phyloP scores from a whole-genome alignment of 768 basidiomycete species.

The Clavulina sp. region DNA sequence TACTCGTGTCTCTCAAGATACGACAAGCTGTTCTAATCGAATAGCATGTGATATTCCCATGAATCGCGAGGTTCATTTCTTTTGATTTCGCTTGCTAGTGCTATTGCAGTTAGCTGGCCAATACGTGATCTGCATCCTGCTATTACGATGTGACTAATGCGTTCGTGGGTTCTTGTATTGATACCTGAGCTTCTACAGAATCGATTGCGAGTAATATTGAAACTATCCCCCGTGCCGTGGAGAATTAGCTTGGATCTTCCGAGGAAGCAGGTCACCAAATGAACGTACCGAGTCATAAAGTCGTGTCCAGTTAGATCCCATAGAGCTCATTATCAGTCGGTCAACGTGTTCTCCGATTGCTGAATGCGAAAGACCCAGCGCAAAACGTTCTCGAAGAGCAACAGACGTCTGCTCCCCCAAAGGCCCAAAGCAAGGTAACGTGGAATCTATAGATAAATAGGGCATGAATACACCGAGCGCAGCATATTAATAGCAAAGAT shows the following conservation, averaged over 20 bases:
- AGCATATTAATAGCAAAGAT: background rate
- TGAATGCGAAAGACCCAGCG: constrained; percentile 71
- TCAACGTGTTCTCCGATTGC: constrained; percentile 77
- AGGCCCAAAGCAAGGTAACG: constrained; percentile 76
- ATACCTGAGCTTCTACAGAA: constrained; percentile 30
- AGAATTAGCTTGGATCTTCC: background rate
- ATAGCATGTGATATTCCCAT: too few relatives aligned
- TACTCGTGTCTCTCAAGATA: constrained; percentile 67
- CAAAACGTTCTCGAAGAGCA: constrained; percentile 83
- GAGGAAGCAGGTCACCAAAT: background rate
- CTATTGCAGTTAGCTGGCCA: too few relatives aligned
- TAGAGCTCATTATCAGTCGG: constrained; percentile 68
- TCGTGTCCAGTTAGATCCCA: constrained; percentile 88
- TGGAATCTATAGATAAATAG: constrained; percentile 41
- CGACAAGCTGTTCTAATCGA: constrained; percentile 17
- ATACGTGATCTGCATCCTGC: too few relatives aligned
- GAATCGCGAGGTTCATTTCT: too few relatives aligned
- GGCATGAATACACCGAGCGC: background rate
- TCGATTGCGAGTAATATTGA: constrained; percentile 89
- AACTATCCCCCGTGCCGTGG: constrained; percentile 30
- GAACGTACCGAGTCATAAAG: constrained; percentile 78
- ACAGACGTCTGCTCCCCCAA: constrained; percentile 82
- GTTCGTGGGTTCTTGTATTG: background rate
- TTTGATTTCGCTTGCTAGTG: too few relatives aligned
- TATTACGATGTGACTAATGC: too few relatives aligned